Conservation (phyloP, 108 stramenopile species). For the Nitzschia palea region DNA sequence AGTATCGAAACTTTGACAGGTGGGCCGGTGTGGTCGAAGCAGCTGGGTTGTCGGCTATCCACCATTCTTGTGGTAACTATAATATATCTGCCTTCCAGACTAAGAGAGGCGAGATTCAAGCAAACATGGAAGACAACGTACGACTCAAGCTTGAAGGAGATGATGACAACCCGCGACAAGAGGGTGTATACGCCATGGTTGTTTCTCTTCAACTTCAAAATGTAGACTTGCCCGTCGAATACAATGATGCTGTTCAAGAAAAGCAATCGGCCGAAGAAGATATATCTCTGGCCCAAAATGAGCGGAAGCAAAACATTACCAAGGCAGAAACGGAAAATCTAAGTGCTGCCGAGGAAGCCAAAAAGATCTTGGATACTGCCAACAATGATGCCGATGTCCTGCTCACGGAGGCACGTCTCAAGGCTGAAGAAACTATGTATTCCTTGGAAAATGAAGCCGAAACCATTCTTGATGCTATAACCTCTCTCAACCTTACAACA, state of each 20-base stretch:
- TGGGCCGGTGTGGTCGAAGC: slow-evolving; percentile 40
- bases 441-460: slow-evolving; percentile 49
- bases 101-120: slow-evolving; percentile 43
- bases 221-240: slow-evolving; percentile 36
- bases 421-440: slow-evolving; percentile 45
- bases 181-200: slow-evolving; percentile 36
- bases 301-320: slow-evolving; percentile 48
- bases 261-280: slow-evolving; percentile 58
- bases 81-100: slow-evolving; percentile 31
- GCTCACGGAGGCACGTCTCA: slow-evolving; percentile 43
- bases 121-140: slow-evolving; percentile 34
- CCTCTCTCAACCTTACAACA: slow-evolving; percentile 33
- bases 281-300: slow-evolving; percentile 41
- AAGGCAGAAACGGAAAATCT: slow-evolving; percentile 47
- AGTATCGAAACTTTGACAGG: slow-evolving; percentile 41
- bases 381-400: slow-evolving; percentile 41
- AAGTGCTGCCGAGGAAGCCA: slow-evolving; percentile 39
- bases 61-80: slow-evolving; percentile 45
- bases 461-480: slow-evolving; percentile 34
- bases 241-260: slow-evolving; percentile 38
- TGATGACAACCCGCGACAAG: not conserved
- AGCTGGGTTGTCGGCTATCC: slow-evolving; percentile 39
- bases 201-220: slow-evolving; percentile 45
- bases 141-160: slow-evolving; percentile 35
- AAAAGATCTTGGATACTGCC: slow-evolving; percentile 44